Base-by-base conservation (phyloP, 2,329 filamentous ascomycete species). In the Coleophoma eucalyptorum region DNA sequence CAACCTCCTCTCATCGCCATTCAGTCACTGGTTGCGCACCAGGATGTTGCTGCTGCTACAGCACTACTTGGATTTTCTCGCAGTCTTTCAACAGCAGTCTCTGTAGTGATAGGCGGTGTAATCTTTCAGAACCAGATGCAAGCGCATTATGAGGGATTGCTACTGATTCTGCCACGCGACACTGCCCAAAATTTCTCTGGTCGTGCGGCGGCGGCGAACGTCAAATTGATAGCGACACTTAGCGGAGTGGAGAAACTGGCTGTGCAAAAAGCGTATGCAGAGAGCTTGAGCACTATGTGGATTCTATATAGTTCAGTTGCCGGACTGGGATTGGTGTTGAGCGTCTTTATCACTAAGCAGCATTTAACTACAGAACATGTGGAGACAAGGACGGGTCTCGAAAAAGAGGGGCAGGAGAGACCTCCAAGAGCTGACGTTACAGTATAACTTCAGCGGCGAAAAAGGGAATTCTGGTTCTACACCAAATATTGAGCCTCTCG, bases 61-160 rank as follows among this genome's bases (percentile, higher is more conserved):
- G 77, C 82, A 1, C 82, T 80, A 2, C 83, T 86, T 55, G 75
- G 79, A 3, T 49, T 87, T 61, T 73, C 85, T 11, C 81, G 86
- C 18, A 86, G 87, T 56, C 71, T 91, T 2, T 84, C 82, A 5
- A 88, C 83, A 0, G 78, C 83, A 1, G 78, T 85, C 16, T 85
- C 84, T 0, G 79, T 90, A 45, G 86, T 90, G 1, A 74, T 91
- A 37, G 89, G 89, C 20, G 83, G 86, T n/a, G 86, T 90, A 43
- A 78, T 92, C 33, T 91, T 92, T 70, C 84, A 90, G 67, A 74
- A 73, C 54, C 66, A 67, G 16, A 51, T 51, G 49, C 31, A 48
- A 26, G n/a, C 26, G 10, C 43, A 91, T 91, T 64, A 72, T 78
- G 52, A 89, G 90, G 83, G 69, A 80, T 55, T 73, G 5, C 19